Evolutionary conservation across 805 yeast genomes (phyloP).

Genomic region (Nakazawaea ishiwadae): DNA sequence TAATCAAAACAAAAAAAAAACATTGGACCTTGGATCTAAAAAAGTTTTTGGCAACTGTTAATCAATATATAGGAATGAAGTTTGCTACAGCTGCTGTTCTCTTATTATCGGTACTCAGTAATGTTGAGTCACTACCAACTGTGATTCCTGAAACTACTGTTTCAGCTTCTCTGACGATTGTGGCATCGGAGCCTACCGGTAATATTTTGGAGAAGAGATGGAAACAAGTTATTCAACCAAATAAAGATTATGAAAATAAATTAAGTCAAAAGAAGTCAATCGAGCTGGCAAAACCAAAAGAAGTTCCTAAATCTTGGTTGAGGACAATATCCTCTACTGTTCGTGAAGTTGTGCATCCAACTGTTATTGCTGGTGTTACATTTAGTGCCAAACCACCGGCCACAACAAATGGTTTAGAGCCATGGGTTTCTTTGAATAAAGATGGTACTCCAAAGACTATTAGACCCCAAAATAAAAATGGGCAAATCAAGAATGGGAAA

Average conservation of each 20-base stretch:
- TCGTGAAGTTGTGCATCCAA: conserved; percentile 58
- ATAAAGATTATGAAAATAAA: conserved; percentile 9
- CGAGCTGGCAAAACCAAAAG: conserved; percentile 19
- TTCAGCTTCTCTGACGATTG: background rate
- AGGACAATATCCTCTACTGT: conserved; percentile 60
- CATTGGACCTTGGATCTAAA: too few relatives aligned
- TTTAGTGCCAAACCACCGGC: conserved; percentile 66
- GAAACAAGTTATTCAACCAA: conserved; percentile 8
- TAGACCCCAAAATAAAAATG: conserved; percentile 70
- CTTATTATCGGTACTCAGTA: background rate
- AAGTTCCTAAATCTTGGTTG: conserved; percentile 58
- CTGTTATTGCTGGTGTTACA: conserved; percentile 60
- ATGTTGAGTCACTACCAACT: background rate
- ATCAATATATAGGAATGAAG: background rate
- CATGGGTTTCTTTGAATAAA: conserved; percentile 76
- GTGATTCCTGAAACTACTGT: conserved; percentile 4
- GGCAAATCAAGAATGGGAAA: conserved; percentile 55
- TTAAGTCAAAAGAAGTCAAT: conserved; percentile 6
- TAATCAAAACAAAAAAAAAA: too few relatives aligned
- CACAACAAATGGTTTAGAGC: conserved; percentile 60
- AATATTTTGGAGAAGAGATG: conserved; percentile 6
- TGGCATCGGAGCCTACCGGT: background rate
- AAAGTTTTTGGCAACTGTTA: too few relatives aligned
- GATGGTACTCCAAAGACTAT: conserved; percentile 80
- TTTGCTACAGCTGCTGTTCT: background rate